Evolutionary conservation across 1,284 basidiomycete genomes (phyloP).

Genomic region (Sporisorium exsertum): DNA sequence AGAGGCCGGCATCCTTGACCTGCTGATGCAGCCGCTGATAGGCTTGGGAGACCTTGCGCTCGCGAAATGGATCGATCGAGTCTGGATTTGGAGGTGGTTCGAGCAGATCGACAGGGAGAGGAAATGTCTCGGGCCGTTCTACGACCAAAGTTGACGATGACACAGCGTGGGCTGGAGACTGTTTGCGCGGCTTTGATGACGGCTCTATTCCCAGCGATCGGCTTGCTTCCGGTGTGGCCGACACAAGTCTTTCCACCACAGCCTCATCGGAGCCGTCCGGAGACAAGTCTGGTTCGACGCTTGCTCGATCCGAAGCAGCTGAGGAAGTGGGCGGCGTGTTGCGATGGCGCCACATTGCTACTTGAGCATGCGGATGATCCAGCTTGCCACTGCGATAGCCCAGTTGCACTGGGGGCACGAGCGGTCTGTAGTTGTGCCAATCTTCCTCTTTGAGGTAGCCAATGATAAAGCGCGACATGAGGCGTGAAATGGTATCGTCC

Average conservation of each 20-base stretch:
- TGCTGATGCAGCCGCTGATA: constrained; percentile 84
- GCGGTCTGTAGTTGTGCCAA: constrained; percentile 76
- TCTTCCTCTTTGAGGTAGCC: constrained; percentile 77
- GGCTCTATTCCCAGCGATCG: background rate
- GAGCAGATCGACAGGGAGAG: constrained; percentile 63
- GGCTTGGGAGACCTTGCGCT: constrained; percentile 80
- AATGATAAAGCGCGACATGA: constrained; percentile 79
- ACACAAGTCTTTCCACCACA: constrained; percentile 16
- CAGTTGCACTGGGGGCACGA: constrained; percentile 88
- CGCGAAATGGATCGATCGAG: constrained; percentile 74
- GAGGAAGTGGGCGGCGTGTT: constrained; percentile 21
- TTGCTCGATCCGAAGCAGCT: constrained; percentile 12
- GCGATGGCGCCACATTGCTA: constrained; percentile 54
- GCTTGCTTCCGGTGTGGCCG: background rate
- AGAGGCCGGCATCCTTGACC: constrained; percentile 83
- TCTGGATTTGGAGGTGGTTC: constrained; percentile 70
- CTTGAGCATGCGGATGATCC: constrained; percentile 66
- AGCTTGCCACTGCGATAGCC: constrained; percentile 72
- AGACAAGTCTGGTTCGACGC: constrained; percentile 10
- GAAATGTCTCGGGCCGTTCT: constrained; percentile 52
- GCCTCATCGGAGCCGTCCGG: constrained; percentile 20
- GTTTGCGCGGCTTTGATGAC: background rate
- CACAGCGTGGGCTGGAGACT: background rate
- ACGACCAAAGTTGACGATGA: constrained; percentile 13
- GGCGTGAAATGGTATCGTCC: constrained; percentile 75